Evolutionary conservation across 2,329 filamentous ascomycete species (phyloP), one percentile per base, ranked within the genome.

Genomic region (Zymoseptoria tritici): DNA sequence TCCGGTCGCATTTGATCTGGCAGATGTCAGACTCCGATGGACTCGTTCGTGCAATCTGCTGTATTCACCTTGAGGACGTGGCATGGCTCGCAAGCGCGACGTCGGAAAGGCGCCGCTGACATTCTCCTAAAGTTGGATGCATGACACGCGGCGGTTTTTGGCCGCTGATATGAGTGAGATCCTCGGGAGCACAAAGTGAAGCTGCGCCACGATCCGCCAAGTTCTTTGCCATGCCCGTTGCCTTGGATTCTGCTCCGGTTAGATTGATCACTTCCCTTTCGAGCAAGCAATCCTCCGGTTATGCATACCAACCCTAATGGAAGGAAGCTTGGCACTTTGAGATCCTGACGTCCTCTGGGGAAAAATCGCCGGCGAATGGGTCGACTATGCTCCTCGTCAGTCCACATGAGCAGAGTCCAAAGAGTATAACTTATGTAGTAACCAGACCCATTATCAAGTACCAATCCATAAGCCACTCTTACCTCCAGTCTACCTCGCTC

Each of bases 51-150:
- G 8, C 57, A 57, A 19, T 50, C 57, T 53, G 36, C 36, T 46
- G 36, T 46, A 46, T n/a, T 46, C 13, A 46, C 36, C 36, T 62
- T 62, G 13, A 62, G 57, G 2, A 62, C 57, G 20, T 59, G 57
- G 57, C 60, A 62, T 29, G 52, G 54, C 49, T 59, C 55, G 57
- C 60, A 62, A 4, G 60, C 60, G 49, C 57, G 50, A 51, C 60
- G 60, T 11, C 60, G 60, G 19, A 26, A 46, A 46, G 36, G 13
- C 36, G 36, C 36, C 36, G 36, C 36, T n/a, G 36, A 46, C 36
- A 46, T 46, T 13, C 16, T n/a, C 16, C 36, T 46, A n/a, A 46
- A 46, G 36, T n/a, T 46, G 13, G 26, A 46, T 46, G 36, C 36
- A 46, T 46, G 16, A n/a, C 36, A 46, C 16, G n/a, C 36, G 36